A percentile compares a stretch with the other conserved stretches of the same genome.
These are phyloP conservation scores for Plenodomus lindquistii DNA, from an alignment of 2,329 filamentous ascomycete species.

Conservation along the genomic window DNA sequence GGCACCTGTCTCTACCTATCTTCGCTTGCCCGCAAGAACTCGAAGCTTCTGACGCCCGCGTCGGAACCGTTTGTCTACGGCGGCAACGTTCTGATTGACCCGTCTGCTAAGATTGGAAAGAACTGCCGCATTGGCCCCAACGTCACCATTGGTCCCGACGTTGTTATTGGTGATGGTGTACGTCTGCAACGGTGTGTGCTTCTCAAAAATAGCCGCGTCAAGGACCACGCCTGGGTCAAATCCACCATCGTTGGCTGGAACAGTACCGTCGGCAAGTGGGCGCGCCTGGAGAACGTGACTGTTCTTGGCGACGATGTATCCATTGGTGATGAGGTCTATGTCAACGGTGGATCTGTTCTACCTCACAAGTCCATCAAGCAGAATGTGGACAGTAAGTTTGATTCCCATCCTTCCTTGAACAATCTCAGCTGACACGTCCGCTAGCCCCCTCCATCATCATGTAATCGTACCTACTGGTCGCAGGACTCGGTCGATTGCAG, in stretches of 20 bases:
- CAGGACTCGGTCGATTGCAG: slow-evolving; percentile 4
- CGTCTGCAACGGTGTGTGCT: slow-evolving; percentile 91
- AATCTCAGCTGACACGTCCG: slow-evolving; percentile 13
- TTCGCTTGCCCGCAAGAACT: slow-evolving; percentile 85
- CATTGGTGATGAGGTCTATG: slow-evolving; percentile 97
- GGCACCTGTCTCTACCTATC: slow-evolving; percentile 96
- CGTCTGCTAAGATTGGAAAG: slow-evolving; percentile 93
- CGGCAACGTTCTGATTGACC: slow-evolving; percentile 94
- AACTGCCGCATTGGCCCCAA: slow-evolving; percentile 98
- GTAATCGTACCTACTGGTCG: slow-evolving; percentile 31
- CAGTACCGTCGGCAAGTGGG: slow-evolving; percentile 93
- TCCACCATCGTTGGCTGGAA: slow-evolving; percentile 99
- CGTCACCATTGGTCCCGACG: slow-evolving; percentile 91
- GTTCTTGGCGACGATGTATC: slow-evolving; percentile 97
- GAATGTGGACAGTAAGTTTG: slow-evolving; percentile 75
- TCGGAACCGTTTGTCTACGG: slow-evolving; percentile 83
- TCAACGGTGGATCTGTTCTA: slow-evolving; percentile 93
- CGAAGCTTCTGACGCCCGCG: slow-evolving; percentile 76
- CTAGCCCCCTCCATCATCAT: slow-evolving; percentile 53
- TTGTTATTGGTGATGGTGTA: slow-evolving; percentile 91
- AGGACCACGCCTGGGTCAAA: slow-evolving; percentile 99
- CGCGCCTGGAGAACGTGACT: slow-evolving; percentile 95
- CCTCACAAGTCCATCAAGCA: slow-evolving; percentile 99
- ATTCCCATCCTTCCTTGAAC: background rate
- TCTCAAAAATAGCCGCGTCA: slow-evolving; percentile 87